Base-by-base conservation (phyloP, 306 rosid genomes). In the Corylus avellana region DNA sequence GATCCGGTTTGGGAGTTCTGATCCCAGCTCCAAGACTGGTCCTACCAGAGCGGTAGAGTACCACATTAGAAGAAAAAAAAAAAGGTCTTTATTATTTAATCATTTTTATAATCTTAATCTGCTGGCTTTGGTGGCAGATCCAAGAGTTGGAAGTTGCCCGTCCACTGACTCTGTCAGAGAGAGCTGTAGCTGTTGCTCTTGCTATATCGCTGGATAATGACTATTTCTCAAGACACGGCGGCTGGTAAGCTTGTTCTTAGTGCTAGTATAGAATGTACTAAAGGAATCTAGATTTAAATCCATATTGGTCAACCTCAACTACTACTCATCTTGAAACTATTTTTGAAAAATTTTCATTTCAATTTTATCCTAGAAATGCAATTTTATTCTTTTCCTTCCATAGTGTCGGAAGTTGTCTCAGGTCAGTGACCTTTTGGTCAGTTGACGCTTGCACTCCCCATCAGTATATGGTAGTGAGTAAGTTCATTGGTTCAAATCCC, bases 131-230 rank as follows among this genome's bases (percentile, higher is more conserved):
- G 54, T 82, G 76, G 85, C 85, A 94, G 98, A 79, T 95, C 79
- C 80, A 92, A 78, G 98, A 95, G 56, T 85, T 95, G 83, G 96
- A 91, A 39, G 97, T 95, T 44, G 69, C 72, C 70, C 94, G 97
- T 17, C 87, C 91, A 39, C 75, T 95, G 82, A 91, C 88, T 68
- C 83, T 95, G 70, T 80, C 90, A 0, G 98, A 95, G 88, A 90
- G 98, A 89, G 98, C 98, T 48, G 97, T 92, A 59, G 80, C 97
- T n/a, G 80, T 95, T 77, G 98, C 98, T 73, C 97, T 95, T 88
- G 98, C 98, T 50, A 88, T 95, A 86, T 95, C 98, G n/a, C 85
- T 95, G 83, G 98, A 95, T 79, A 95, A 95, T 73, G 98, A 95
- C 84, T 95, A 92, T 86, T 95, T 95, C 85, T 92, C 98, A 70